Evolutionary conservation across 2,329 filamentous ascomycete species (phyloP).

Genomic region (Tolypocladium cylindrosporum): DNA sequence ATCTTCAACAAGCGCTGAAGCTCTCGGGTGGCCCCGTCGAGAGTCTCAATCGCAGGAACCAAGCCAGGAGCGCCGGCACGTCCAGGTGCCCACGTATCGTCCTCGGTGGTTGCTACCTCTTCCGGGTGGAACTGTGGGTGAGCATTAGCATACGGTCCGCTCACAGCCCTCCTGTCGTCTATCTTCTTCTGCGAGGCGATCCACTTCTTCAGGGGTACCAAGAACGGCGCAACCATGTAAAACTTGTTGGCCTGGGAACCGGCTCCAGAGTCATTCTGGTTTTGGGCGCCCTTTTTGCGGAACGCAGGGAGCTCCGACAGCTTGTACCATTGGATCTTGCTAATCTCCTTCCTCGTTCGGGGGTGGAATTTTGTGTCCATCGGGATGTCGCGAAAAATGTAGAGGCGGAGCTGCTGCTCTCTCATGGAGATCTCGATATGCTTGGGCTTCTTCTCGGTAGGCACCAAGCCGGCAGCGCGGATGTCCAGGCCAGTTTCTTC

Average conservation of each 20-base stretch:
- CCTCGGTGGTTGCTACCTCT: conserved; percentile 52
- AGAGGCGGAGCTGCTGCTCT: conserved; percentile 87
- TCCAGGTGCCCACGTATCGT: conserved; percentile 41
- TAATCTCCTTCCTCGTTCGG: conserved; percentile 91
- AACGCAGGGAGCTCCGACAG: conserved; percentile 79
- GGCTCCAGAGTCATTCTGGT: conserved; percentile 46
- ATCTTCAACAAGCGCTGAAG: conserved; percentile 46
- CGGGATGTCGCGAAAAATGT: conserved; percentile 81
- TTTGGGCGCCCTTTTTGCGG: conserved; percentile 54
- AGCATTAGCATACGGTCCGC: conserved; percentile 26
- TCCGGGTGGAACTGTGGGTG: conserved; percentile 34
- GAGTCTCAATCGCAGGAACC: conserved; percentile 31
- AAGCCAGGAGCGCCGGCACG: conserved; percentile 21
- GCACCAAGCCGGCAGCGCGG: conserved; percentile 63
- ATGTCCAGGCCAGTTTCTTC: conserved; percentile 94
- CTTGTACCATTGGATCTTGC: conserved; percentile 92
- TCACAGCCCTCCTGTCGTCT: conserved; percentile 42
- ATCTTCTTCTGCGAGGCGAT: conserved; percentile 72
- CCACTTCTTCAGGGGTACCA: conserved; percentile 81
- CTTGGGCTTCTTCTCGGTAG: conserved; percentile 61
- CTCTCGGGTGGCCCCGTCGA: conserved; percentile 41
- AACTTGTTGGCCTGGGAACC: conserved; percentile 71
- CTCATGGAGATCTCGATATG: conserved; percentile 83
- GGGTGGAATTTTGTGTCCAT: conserved; percentile 84
- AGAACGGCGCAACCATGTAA: conserved; percentile 95